Percentiles rank a stretch among this genome's conserved stretches.
These are phyloP conservation scores for Glebionis coronaria DNA, from an alignment of 129 eudicot species.

Conservation along the genomic window DNA sequence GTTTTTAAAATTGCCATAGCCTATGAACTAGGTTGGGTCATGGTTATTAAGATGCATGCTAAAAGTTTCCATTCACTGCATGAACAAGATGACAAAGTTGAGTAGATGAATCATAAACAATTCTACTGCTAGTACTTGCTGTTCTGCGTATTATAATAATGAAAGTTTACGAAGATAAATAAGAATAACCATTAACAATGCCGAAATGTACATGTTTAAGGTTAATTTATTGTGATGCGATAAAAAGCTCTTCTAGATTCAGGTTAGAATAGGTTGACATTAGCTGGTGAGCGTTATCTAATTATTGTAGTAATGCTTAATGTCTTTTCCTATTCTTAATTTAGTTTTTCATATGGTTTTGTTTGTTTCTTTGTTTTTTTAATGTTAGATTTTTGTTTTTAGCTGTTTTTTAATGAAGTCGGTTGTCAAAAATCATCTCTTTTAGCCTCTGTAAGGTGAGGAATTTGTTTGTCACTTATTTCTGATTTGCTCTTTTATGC, in stretches of 20 bases:
- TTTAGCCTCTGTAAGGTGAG: constrained; percentile 17
- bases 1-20: constrained; percentile 17
- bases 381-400: constrained; percentile 16
- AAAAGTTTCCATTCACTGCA: constrained; percentile 25
- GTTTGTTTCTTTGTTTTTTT: constrained; percentile 13
- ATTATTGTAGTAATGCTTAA: constrained; percentile 26
- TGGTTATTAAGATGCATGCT: constrained; percentile 7
- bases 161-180: too few species aligned
- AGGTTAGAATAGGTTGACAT: constrained; percentile 10
- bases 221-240: constrained; percentile 21
- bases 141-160: too few species aligned
- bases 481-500: constrained; percentile 15
- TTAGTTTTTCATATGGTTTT: constrained; percentile 16
- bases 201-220: constrained; percentile 19
- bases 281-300: constrained; percentile 34
- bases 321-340: constrained; percentile 22
- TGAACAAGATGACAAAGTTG: constrained; percentile 36
- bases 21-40: constrained; percentile 27
- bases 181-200: constrained; percentile 5
- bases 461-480: constrained; percentile 8
- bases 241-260: constrained; percentile 6
- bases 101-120: constrained; percentile 27
- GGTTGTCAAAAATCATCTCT: constrained; percentile 27
- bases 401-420: constrained; percentile 4
- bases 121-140: too few species aligned